Base-by-base conservation (phyloP, 495 filamentous ascomycete genomes). In the Lophium mytilinum region DNA sequence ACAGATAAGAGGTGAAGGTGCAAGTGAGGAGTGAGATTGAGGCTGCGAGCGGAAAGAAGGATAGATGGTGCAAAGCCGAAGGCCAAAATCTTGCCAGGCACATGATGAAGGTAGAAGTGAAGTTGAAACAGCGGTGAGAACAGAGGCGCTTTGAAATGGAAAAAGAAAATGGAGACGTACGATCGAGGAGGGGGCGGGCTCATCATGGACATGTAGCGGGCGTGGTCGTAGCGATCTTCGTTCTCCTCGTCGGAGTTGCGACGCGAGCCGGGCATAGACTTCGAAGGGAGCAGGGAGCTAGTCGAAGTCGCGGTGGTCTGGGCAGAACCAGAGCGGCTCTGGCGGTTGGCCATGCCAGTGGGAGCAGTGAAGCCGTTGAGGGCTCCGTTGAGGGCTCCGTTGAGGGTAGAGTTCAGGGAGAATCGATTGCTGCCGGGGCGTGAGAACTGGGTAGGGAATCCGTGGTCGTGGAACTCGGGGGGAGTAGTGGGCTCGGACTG, bases 401-500 rank as follows among this genome's bases (percentile, higher is more conserved):
- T 91, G 30, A 82, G 85, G 43, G 95, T 77, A 67, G 85, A 91
- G 6, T 88, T 87, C 19, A 82, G 85, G 15, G 89, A 93, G 73
- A 90, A 92, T 50, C 89, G 81, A 62, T 88, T 88, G 24, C 24
- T 30, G 6, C 24, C 24, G 18, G 86, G 86, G 17, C 88, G 82
- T 37, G 87, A 83, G 56, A 88, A 84, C 43, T 84, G 78, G 61
- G 82, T 80, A 48, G 89, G 80, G 64, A 93, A 84, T 35, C 82
- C 80, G 51, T 80, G 78, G 51, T 95, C 89, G 58, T 82, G 85
- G 68, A 90, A 89, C 69, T 97, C 93, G 17, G 93, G 93, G n/a
- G 93, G 93, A 15, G 94, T 98, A 11, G 93, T 95, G 9, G 92
- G 92, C 72, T 97, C 91, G 51, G 90, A 92, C 69, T 89, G 84